phyloP scores from a whole-genome alignment of 148 eudicot species.

The Rhododendron molle region DNA sequence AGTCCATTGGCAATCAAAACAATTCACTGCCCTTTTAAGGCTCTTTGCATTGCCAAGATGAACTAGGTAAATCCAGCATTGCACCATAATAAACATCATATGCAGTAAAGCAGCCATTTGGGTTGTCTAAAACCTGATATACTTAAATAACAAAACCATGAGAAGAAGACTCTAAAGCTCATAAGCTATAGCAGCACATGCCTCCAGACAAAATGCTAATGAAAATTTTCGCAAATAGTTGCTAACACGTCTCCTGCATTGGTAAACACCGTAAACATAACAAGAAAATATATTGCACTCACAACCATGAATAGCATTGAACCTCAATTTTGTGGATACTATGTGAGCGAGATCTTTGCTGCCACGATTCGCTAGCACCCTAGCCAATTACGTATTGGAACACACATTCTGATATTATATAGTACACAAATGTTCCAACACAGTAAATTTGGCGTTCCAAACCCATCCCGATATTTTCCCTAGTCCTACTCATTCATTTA shows the following conservation, averaged over 20 bases:
- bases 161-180: neutral
- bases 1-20: constrained; percentile 26
- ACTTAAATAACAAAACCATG: neutral
- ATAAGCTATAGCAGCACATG: neutral
- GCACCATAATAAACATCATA: neutral
- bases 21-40: constrained; percentile 7
- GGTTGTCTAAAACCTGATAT: neutral
- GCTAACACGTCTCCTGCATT: neutral
- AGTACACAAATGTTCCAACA: too few species aligned
- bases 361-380: too few species aligned
- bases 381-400: too few species aligned
- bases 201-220: neutral
- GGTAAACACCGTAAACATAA: neutral
- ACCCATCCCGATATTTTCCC: too few species aligned
- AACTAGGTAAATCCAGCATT: neutral
- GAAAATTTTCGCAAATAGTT: neutral
- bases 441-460: too few species aligned
- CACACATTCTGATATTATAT: too few species aligned
- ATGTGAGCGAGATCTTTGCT: neutral
- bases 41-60: constrained; percentile 22
- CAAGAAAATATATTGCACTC: neutral
- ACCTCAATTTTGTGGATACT: neutral
- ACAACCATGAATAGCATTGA: neutral
- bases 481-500: too few species aligned
- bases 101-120: neutral